Evolutionary conservation across 805 yeast species (phyloP).

Genomic region (Yarrowia sp.): DNA sequence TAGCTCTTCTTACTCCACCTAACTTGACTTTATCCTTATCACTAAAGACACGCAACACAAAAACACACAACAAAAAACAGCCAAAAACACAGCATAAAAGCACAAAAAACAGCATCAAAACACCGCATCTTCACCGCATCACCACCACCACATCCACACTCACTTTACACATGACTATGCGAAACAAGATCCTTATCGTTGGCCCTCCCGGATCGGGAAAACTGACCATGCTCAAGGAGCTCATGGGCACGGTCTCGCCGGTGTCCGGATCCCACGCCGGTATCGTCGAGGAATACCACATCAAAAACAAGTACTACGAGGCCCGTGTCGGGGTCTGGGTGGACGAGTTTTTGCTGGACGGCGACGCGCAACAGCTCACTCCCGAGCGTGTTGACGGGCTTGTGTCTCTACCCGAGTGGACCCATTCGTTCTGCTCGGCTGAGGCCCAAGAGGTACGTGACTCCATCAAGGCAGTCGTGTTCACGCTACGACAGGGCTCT

Average conservation of each 20-base stretch:
- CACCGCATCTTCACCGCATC: background rate
- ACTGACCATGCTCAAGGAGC: conserved; percentile 35
- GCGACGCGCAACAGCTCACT: conserved; percentile 14
- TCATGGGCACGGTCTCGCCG: conserved; percentile 30
- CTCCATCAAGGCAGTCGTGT: conserved; percentile 41
- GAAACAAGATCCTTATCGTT: conserved; percentile 37
- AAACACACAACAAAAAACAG: background rate
- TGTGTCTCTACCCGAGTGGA: conserved; percentile 36
- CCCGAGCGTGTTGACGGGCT: background rate
- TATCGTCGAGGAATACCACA: conserved; percentile 32
- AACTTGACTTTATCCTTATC: background rate
- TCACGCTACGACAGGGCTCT: conserved; percentile 34
- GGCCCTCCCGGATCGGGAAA: conserved; percentile 42
- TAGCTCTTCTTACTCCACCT: background rate
- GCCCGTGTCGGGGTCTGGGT: conserved; percentile 39
- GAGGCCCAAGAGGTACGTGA: conserved; percentile 43
- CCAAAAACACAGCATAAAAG: background rate
- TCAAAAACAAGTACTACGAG: conserved; percentile 40
- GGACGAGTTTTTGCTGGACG: conserved; percentile 41
- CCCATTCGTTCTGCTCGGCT: conserved; percentile 35
- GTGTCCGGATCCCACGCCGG: conserved; percentile 36
- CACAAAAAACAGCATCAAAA: background rate
- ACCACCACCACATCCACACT: background rate
- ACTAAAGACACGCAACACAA: too few relatives aligned
- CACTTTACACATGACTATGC: background rate